Base-by-base conservation (phyloP, 2,329 filamentous ascomycete species). In the Trichoderma sp. region DNA sequence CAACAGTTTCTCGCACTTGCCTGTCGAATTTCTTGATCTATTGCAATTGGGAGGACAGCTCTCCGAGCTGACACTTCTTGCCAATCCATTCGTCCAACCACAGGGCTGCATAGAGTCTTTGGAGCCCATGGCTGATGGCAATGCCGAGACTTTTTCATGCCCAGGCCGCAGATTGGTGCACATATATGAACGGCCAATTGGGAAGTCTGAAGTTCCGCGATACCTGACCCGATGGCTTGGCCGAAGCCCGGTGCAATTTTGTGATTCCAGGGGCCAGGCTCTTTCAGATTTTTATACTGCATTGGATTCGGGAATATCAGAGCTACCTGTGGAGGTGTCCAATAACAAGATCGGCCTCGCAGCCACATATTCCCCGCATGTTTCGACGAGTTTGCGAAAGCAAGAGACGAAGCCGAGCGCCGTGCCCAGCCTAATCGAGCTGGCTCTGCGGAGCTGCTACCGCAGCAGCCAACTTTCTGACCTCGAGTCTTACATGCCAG, bases 1-100 rank as follows among this genome's bases (percentile, higher is more conserved):
- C 65, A 93, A 92, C 71, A 78, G 80, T 5, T 80, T 93, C 13
- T 82, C 82, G 7, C 85, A 81, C 70, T 81, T 93, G 1, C 91
- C 91, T 0, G 85, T 82, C 67, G 89, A 92, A 74, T 79, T 92
- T 0, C 80, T 92, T 0, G 78, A 85, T 29, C 81, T 92, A 2
- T 77, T 91, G 24, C 77, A 80, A 37, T 75, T 77, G 11, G 75
- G 78, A 0, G 77, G 81, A 57, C 83, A 81, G 24, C 80, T 91
- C n/a, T 76, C 78, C 14, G 82, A 82, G 5, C 78, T 92, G n/a
- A 81, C 81, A 31, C 73, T 90, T 3, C 84, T 88, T 68, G 89
- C 90, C 0, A 93, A 92, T 74, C 87, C 87, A 0, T 89, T 91
- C 70, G 80, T 85, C 68, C 79, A 84, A 63, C 83, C 84, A 11